Base-by-base conservation (phyloP, 495 filamentous ascomycete genomes). In the Aspergillus taichungensis region DNA sequence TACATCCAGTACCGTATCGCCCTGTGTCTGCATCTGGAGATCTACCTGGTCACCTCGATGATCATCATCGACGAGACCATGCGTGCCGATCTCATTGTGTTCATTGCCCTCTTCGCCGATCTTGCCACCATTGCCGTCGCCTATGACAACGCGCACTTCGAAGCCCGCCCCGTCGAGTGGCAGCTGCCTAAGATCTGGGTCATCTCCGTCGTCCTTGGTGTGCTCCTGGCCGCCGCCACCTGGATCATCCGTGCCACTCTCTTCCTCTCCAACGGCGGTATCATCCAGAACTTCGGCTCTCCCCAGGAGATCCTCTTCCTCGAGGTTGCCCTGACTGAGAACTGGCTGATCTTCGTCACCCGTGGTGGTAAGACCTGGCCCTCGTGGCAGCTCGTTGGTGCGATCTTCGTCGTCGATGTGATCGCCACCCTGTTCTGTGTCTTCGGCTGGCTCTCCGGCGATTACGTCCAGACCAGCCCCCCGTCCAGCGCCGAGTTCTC, bases 1-100 rank as follows among this genome's bases (percentile, higher is more conserved):
- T 86, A 86, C 60, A 84, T 86, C 50, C 82, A 86, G 63, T 86
- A 86, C 71, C 82, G 82, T 78, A 86, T 86, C 57, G 82, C 82
- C 45, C 77, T 86, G 47, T 86, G 82, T 66, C 70, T 86, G 40
- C 82, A 86, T 66, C 67, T 86, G 56, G 82, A 86, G 69, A 77
- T 86, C 59, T 86, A 85, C 72, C 70, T 86, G n/a, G 80, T 84
- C 51, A 83, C 81, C 49, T 82, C 80, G 39, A 85, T 85, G 78
- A 75, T 85, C 68, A 84, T 84, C 71, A 80, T 86, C 67, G 72
- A 83, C 56, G 81, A 84, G 69, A 84, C 80, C 56, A 73, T 86
- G 53, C 64, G 67, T 48, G 71, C 74, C 51, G 74, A 83, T 34
- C 73, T 86, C 13, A 82, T 86, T 57, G 82, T 86, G 66, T 86